Conservation (phyloP, 441 rosid genomes). For the Erodium trifolium region DNA sequence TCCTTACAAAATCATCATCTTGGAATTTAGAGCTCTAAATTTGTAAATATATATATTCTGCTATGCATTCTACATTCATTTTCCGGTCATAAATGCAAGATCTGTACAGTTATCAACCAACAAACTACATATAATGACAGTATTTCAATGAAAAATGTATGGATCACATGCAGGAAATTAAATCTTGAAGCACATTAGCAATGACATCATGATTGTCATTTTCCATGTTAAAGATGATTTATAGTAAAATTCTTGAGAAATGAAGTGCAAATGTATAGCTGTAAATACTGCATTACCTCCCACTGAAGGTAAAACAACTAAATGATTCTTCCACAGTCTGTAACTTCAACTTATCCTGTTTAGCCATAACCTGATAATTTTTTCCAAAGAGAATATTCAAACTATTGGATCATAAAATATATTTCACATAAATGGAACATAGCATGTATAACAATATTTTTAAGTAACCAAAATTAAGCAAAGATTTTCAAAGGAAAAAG, state of each 20-base stretch:
- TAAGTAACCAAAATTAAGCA: no score
- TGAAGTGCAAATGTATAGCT: slow-evolving; percentile 11
- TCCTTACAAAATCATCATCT: background rate
- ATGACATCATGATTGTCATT: background rate
- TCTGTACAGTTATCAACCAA: background rate
- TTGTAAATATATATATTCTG: background rate
- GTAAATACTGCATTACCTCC: slow-evolving; percentile 44
- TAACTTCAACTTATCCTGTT: slow-evolving; percentile 42
- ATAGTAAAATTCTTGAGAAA: background rate
- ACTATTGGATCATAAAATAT: background rate
- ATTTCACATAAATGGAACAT: background rate
- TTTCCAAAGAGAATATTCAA: background rate
- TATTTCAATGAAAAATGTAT: background rate
- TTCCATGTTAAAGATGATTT: background rate
- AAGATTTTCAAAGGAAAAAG: no score
- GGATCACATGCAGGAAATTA: background rate
- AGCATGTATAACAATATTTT: background rate
- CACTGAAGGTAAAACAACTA: slow-evolving; percentile 47
- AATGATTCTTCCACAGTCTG: slow-evolving; percentile 65
- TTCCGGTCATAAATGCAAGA: background rate
- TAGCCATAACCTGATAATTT: slow-evolving; percentile 39
- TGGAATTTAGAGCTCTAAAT: background rate
- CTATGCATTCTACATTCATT: background rate
- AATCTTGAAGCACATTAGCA: background rate
- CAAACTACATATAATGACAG: background rate